Conservation (phyloP, 176 grass and related monocot genomes). For the Zizania latifolia region DNA sequence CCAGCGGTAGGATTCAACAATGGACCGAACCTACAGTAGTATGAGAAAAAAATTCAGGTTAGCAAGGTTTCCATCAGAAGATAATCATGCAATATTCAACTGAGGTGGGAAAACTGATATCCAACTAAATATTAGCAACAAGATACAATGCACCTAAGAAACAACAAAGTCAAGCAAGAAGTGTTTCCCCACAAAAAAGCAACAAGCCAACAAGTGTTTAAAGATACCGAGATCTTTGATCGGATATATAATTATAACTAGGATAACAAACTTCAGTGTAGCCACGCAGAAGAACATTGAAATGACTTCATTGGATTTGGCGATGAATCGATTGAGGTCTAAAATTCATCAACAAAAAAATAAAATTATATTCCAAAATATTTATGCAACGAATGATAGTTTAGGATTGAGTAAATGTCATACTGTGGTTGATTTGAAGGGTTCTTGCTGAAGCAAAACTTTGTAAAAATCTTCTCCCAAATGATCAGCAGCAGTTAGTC, state of each 20-base stretch:
- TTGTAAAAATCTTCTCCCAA: constrained; percentile 70
- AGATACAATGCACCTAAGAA: neutral
- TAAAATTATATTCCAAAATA: neutral
- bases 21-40: constrained; percentile 59
- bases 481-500: constrained; percentile 40
- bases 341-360: neutral
- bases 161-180: neutral
- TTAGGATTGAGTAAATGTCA: neutral
- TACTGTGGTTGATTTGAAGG: constrained; percentile 77
- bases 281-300: neutral
- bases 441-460: constrained; percentile 66
- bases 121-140: neutral
- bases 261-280: neutral
- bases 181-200: too few relatives aligned
- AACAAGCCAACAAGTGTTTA: neutral
- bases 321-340: neutral
- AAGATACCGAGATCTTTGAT: neutral
- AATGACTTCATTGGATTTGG: too few relatives aligned
- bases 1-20: constrained; percentile 60
- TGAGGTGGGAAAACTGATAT: neutral
- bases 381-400: neutral
- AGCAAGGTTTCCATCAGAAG: constrained; percentile 13
- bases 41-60: neutral
- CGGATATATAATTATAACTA: neutral
- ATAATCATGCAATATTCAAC: neutral